A percentile compares a stretch with the other conserved stretches of the same genome.
These are phyloP conservation scores for Venturia carpophila DNA, from an alignment of 2,329 filamentous ascomycete genomes.

Conservation along the genomic window DNA sequence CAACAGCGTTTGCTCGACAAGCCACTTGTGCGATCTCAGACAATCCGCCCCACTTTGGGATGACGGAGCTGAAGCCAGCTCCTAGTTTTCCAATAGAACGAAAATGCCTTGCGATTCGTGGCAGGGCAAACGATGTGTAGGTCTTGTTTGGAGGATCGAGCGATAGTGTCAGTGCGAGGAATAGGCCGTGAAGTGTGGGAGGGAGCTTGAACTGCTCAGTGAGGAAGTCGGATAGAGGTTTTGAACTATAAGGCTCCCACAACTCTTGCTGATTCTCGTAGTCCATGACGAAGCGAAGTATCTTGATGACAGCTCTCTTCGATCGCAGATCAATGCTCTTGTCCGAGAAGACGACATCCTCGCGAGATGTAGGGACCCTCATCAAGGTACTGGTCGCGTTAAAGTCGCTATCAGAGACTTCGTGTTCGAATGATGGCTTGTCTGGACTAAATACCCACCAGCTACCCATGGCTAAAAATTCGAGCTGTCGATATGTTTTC, in stretches of 20 bases:
- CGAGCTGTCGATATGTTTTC: constrained; percentile 77
- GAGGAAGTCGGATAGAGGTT: constrained; percentile 53
- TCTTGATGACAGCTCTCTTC: constrained; percentile 86
- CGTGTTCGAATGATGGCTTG: constrained; percentile 11
- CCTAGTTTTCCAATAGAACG: constrained; percentile 83
- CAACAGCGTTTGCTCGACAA: constrained; percentile 84
- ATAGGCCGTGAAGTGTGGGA: constrained; percentile 54
- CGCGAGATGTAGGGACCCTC: constrained; percentile 78
- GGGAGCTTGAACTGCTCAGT: constrained; percentile 49
- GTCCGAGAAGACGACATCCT: constrained; percentile 76
- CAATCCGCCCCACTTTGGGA: constrained; percentile 87
- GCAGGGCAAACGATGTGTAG: constrained; percentile 60
- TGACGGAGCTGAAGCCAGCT: constrained; percentile 77
- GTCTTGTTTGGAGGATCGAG: constrained; percentile 48
- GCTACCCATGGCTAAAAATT: constrained; percentile 86
- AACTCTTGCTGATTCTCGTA: constrained; percentile 53
- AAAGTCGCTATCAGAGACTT: background rate
- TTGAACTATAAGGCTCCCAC: constrained; percentile 52
- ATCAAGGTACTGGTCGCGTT: constrained; percentile 37
- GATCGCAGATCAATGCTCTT: constrained; percentile 66
- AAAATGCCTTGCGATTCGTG: constrained; percentile 69
- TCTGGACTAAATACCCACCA: constrained; percentile 67
- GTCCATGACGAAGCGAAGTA: constrained; percentile 77
- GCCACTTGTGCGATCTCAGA: constrained; percentile 86
- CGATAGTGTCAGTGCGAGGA: constrained; percentile 67